These are phyloP conservation scores for Aspergillus terreus DNA, from an alignment of 2,329 filamentous ascomycete species.

Conservation along the genomic window DNA sequence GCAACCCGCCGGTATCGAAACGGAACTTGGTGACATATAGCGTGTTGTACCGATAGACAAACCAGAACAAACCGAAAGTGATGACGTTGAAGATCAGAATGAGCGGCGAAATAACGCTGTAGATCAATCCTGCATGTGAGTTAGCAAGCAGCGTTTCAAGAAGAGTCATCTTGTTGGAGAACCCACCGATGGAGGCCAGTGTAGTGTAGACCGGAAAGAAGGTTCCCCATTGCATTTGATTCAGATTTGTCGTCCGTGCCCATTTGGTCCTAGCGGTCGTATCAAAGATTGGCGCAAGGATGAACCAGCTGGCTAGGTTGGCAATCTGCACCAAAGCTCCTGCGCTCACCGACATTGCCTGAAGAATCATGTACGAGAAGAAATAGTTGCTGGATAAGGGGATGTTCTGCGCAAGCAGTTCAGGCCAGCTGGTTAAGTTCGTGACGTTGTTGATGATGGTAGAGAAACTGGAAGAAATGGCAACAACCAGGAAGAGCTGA, in stretches of 20 bases:
- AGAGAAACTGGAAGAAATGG: slow-evolving; percentile 72
- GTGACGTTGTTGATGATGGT: slow-evolving; percentile 62
- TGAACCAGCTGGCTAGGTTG: slow-evolving; percentile 74
- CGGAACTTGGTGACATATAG: slow-evolving; percentile 89
- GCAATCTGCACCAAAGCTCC: slow-evolving; percentile 81
- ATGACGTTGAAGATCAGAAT: slow-evolving; percentile 92
- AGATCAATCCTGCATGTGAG: slow-evolving; percentile 60
- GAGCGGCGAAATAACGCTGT: slow-evolving; percentile 81
- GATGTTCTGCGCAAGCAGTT: slow-evolving; percentile 71
- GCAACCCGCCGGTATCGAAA: slow-evolving; percentile 83
- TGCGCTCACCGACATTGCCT: slow-evolving; percentile 85
- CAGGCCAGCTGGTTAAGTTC: slow-evolving; percentile 65
- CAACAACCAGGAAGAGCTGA: slow-evolving; percentile 90
- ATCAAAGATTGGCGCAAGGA: slow-evolving; percentile 77
- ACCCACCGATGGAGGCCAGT: slow-evolving; percentile 78
- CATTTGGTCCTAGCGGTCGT: slow-evolving; percentile 81
- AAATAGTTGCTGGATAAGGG: slow-evolving; percentile 93
- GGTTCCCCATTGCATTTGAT: slow-evolving; percentile 79
- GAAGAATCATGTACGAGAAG: slow-evolving; percentile 97
- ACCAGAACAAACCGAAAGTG: slow-evolving; percentile 87
- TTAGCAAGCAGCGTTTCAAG: neutral
- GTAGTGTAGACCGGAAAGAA: slow-evolving; percentile 98
- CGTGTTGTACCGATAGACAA: slow-evolving; percentile 95
- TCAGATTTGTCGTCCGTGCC: slow-evolving; percentile 73
- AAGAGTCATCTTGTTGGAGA: neutral